phyloP scores from a whole-genome alignment of 192 early-diverging fungal genomes.

The Rhizophagus prolifer region DNA sequence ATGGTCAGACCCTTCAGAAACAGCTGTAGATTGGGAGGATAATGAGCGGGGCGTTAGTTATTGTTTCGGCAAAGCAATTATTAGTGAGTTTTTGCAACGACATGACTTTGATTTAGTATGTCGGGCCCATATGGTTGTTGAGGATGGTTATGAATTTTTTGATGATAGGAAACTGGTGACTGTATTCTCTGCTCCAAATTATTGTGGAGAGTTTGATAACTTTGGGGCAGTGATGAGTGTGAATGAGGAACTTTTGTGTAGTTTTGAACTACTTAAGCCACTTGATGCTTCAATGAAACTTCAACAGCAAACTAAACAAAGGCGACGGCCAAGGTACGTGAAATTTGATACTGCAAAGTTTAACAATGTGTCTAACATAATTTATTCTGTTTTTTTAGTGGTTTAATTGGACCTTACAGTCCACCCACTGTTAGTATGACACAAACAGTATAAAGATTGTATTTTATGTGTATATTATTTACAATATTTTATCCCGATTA shows the following conservation, averaged over 20 bases:
- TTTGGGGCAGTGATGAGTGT: slow-evolving; percentile 90
- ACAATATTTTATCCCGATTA: too few relatives aligned
- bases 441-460: too few relatives aligned
- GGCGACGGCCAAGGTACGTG: slow-evolving; percentile 1
- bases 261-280: slow-evolving; percentile 81
- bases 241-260: slow-evolving; percentile 86
- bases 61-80: slow-evolving; percentile 84
- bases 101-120: slow-evolving; percentile 92
- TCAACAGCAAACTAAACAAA: slow-evolving; percentile 7
- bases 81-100: slow-evolving; percentile 79
- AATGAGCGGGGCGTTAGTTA: slow-evolving; percentile 97
- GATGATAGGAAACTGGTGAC: slow-evolving; percentile 87
- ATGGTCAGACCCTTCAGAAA: slow-evolving; percentile 91
- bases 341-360: background rate
- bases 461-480: too few relatives aligned
- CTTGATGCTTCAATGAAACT: slow-evolving; percentile 35
- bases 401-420: too few relatives aligned
- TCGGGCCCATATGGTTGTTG: slow-evolving; percentile 94
- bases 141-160: slow-evolving; percentile 99
- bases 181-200: slow-evolving; percentile 94
- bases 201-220: slow-evolving; percentile 96
- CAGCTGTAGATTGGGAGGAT: slow-evolving; percentile 78
- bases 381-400: too few relatives aligned
- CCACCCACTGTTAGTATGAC: too few relatives aligned
- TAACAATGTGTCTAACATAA: too few relatives aligned